phyloP scores from a whole-genome alignment of 1,139 yeast genomes.

The Scheffersomyces insectosa region DNA sequence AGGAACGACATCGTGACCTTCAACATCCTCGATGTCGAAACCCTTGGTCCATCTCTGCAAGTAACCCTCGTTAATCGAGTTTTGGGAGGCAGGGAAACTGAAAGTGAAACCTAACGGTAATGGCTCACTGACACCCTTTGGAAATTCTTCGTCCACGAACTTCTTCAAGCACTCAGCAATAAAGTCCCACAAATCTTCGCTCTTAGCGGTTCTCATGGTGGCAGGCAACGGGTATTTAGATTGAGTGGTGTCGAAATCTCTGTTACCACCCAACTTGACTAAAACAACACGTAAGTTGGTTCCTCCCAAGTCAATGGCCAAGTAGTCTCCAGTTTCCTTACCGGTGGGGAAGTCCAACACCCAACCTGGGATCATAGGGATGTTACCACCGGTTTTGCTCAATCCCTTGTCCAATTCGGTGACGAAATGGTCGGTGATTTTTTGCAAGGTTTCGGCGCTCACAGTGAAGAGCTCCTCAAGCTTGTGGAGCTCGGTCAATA shows the following conservation, averaged over 20 bases:
- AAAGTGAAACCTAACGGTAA: constrained; percentile 94
- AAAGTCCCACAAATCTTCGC: constrained; percentile 79
- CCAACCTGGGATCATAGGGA: constrained; percentile 98
- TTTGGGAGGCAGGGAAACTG: constrained; percentile 89
- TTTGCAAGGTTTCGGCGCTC: constrained; percentile 56
- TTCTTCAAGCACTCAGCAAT: constrained; percentile 78
- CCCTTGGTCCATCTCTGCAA: constrained; percentile 99
- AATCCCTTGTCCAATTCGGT: constrained; percentile 79
- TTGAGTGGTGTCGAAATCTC: constrained; percentile 79
- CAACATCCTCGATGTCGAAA: constrained; percentile 89
- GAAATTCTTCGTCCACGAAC: constrained; percentile 61
- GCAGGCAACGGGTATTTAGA: constrained; percentile 78
- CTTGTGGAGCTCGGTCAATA: constrained; percentile 57
- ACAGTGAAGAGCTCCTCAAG: constrained; percentile 69
- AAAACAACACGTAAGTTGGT: constrained; percentile 89
- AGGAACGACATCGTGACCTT: constrained; percentile 93
- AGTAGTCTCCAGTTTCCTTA: constrained; percentile 79
- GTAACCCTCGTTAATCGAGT: constrained; percentile 78
- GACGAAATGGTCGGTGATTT: constrained; percentile 62
- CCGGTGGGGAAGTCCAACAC: constrained; percentile 94
- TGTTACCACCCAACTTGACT: constrained; percentile 76
- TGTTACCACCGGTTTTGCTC: constrained; percentile 73
- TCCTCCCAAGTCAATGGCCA: constrained; percentile 96
- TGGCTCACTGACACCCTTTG: constrained; percentile 52
- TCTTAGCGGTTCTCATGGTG: constrained; percentile 71